A percentile compares a stretch with the other conserved stretches of the same genome.
Evolutionary conservation across 768 basidiomycete species (phyloP).

Genomic region (Pisolithus orientalis): DNA sequence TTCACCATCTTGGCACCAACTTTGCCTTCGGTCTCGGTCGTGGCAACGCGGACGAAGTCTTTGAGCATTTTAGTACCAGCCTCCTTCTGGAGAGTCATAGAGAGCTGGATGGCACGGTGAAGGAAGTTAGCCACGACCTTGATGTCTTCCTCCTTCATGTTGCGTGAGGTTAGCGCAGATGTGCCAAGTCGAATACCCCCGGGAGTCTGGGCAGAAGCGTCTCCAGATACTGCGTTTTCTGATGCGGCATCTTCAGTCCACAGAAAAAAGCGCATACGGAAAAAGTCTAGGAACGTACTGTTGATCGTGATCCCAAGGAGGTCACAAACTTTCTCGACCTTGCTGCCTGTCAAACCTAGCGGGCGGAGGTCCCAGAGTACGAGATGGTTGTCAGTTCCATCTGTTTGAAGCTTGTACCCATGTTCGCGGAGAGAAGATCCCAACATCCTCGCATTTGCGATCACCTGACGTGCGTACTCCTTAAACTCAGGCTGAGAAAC

Average conservation of each 20-base stretch:
- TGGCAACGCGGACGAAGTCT: constrained; percentile 87
- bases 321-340: constrained; percentile 98
- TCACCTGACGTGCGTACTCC: constrained; percentile 90
- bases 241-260: neutral
- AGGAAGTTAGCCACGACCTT: constrained; percentile 85
- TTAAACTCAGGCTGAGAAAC: constrained; percentile 86
- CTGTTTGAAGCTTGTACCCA: constrained; percentile 95
- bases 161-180: constrained; percentile 87
- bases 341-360: constrained; percentile 92
- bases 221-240: constrained; percentile 97
- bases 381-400: constrained; percentile 95
- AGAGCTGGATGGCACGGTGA: constrained; percentile 90
- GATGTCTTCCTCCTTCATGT: constrained; percentile 87
- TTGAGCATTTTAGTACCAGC: constrained; percentile 92
- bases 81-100: constrained; percentile 86
- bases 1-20: constrained; percentile 65
- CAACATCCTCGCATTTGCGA: constrained; percentile 78
- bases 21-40: constrained; percentile 59
- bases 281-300: constrained; percentile 44
- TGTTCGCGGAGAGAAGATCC: constrained; percentile 63
- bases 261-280: neutral
- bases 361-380: constrained; percentile 98
- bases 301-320: constrained; percentile 95
- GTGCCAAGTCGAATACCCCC: constrained; percentile 97
- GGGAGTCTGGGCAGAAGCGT: constrained; percentile 90